Percentiles rank a stretch among this genome's conserved stretches.
These are phyloP conservation scores for Ambrosiella cleistominuta DNA, from an alignment of 2,329 filamentous ascomycete genomes.

Conservation along the genomic window DNA sequence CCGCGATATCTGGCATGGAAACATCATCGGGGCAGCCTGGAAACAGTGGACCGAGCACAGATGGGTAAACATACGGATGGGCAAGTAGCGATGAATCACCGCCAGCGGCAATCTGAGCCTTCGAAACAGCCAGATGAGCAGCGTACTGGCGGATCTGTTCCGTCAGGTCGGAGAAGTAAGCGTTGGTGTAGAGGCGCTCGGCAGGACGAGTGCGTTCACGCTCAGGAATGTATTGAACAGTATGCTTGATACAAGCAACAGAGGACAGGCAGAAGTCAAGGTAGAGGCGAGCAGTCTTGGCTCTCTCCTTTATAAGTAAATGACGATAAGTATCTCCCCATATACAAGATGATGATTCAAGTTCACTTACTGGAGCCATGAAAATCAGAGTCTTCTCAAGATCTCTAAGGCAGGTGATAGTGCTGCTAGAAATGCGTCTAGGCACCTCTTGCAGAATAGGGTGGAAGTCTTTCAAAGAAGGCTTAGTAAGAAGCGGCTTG, in stretches of 20 bases:
- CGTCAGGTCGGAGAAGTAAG: slow-evolving; percentile 91
- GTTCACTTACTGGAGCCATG: slow-evolving; percentile 77
- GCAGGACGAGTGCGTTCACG: slow-evolving; percentile 67
- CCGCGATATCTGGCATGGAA: background rate
- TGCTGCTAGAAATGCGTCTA: slow-evolving; percentile 60
- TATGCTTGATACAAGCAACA: slow-evolving; percentile 77
- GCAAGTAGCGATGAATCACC: slow-evolving; percentile 38
- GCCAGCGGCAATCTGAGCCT: slow-evolving; percentile 35
- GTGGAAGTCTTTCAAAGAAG: slow-evolving; percentile 62
- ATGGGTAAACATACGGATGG: slow-evolving; percentile 21
- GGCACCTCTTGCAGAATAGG: slow-evolving; percentile 63
- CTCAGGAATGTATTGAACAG: slow-evolving; percentile 70
- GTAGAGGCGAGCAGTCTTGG: slow-evolving; percentile 54
- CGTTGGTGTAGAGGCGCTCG: slow-evolving; percentile 85
- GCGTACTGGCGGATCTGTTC: slow-evolving; percentile 88
- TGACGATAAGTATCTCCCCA: slow-evolving; percentile 51
- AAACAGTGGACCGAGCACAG: slow-evolving; percentile 8
- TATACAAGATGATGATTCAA: slow-evolving; percentile 35
- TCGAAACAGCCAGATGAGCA: slow-evolving; percentile 58
- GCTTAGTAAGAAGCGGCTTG: slow-evolving; percentile 56
- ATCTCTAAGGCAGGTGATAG: slow-evolving; percentile 81
- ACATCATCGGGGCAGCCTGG: background rate
- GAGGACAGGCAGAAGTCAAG: slow-evolving; percentile 80
- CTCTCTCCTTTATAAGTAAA: slow-evolving; percentile 59
- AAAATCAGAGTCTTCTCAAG: slow-evolving; percentile 86